Evolutionary conservation across 257 asterid genomes (phyloP).

Genomic region (Prunella vulgaris): DNA sequence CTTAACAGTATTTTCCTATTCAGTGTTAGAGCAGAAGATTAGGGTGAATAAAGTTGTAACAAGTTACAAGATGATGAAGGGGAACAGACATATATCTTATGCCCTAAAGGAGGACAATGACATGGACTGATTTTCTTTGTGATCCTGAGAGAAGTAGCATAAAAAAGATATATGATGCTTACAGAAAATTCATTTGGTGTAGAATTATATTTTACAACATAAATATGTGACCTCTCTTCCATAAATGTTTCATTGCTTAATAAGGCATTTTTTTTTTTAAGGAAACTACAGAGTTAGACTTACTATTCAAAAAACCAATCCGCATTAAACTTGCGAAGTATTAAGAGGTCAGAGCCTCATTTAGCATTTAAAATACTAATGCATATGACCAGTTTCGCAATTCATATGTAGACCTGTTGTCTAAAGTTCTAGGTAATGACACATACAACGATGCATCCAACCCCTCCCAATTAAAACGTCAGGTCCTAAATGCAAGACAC

Average conservation of each 20-base stretch:
- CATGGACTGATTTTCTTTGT: neutral
- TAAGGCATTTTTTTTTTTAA: neutral
- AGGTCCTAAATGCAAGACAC: no score
- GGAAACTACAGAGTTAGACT: neutral
- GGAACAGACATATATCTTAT: neutral
- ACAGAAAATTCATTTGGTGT: no score
- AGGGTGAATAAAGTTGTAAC: neutral
- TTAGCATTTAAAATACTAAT: neutral
- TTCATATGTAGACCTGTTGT: neutral
- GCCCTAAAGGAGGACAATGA: neutral
- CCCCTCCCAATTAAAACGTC: no score
- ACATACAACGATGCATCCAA: constrained; percentile 6
- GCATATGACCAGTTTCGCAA: neutral
- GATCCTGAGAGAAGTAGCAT: constrained; percentile 6
- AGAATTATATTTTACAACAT: no score
- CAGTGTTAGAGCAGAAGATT: neutral
- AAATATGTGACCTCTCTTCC: neutral
- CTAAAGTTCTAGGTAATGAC: no score
- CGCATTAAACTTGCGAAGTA: neutral
- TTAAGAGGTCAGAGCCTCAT: neutral
- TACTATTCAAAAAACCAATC: neutral
- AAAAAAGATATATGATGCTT: neutral
- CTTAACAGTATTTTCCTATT: neutral
- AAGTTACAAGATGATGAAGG: neutral
- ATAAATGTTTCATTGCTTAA: neutral